phyloP scores from a whole-genome alignment of 306 rosid species.

The Potentilla sterilis region DNA sequence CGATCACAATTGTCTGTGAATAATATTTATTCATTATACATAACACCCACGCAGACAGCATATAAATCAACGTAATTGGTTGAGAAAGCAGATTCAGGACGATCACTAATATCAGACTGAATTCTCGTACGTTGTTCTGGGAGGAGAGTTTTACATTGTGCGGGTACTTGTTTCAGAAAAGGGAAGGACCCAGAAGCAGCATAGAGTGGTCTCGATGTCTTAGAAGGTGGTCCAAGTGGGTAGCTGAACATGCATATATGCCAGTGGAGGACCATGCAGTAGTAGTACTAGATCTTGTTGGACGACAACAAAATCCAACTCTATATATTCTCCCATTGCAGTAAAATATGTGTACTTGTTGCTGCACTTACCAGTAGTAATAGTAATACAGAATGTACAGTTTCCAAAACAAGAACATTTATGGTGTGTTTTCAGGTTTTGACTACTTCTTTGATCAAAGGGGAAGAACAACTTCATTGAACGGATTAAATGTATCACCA shows the following conservation, averaged over 20 bases:
- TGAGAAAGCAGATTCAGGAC: not conserved
- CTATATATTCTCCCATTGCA: not conserved
- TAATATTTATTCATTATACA: too few relatives aligned
- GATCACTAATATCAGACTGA: not conserved
- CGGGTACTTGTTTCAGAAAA: not conserved
- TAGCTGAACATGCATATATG: conserved; percentile 39
- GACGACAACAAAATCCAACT: conserved; percentile 32
- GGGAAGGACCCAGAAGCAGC: not conserved
- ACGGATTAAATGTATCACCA: not conserved
- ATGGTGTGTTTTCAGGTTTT: not conserved
- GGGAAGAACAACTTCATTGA: not conserved
- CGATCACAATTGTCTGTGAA: too few relatives aligned
- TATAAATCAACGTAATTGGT: not conserved
- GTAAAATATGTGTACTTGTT: not conserved
- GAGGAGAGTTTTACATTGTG: not conserved
- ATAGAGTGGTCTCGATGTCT: conserved; percentile 34
- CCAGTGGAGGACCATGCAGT: conserved; percentile 30
- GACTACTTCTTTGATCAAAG: too few relatives aligned
- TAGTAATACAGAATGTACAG: not conserved
- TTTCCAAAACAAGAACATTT: not conserved
- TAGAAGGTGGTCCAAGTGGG: conserved; percentile 37
- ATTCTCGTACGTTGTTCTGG: not conserved
- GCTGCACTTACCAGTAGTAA: too few relatives aligned
- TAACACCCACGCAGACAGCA: not conserved
- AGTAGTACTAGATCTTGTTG: conserved; percentile 13